These are phyloP conservation scores for Madurella mycetomatis DNA, from an alignment of 2,329 filamentous ascomycete species.

Conservation along the genomic window DNA sequence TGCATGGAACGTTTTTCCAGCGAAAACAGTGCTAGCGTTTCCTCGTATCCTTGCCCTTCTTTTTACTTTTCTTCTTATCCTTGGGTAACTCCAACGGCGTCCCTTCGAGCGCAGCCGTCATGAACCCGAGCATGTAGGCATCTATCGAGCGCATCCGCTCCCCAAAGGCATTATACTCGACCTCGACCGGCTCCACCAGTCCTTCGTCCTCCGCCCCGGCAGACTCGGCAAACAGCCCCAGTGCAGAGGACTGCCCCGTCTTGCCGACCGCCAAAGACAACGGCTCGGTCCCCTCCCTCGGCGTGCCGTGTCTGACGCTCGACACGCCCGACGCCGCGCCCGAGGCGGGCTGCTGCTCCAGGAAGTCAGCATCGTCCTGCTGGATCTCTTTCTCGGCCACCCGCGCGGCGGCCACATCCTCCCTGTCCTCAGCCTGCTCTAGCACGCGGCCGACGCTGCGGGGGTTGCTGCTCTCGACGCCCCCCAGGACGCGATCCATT, in stretches of 20 bases:
- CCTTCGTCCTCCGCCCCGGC: slow-evolving; percentile 30
- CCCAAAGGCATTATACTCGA: slow-evolving; percentile 57
- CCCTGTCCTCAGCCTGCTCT: slow-evolving; percentile 85
- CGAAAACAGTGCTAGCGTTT: slow-evolving; percentile 36
- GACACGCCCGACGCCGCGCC: slow-evolving; percentile 43
- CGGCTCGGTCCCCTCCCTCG: slow-evolving; percentile 36
- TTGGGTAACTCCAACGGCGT: slow-evolving; percentile 59
- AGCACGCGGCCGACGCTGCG: slow-evolving; percentile 66
- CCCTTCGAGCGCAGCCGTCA: slow-evolving; percentile 58
- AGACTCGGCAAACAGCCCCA: slow-evolving; percentile 37
- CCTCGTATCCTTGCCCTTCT: slow-evolving; percentile 53
- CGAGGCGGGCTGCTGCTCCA: slow-evolving; percentile 50
- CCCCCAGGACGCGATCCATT: slow-evolving; percentile 79
- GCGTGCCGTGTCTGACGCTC: slow-evolving; percentile 49
- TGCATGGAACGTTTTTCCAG: no score
- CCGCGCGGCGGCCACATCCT: slow-evolving; percentile 84
- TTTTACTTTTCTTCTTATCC: slow-evolving; percentile 61
- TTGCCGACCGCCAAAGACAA: slow-evolving; percentile 14
- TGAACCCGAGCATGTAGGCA: slow-evolving; percentile 68
- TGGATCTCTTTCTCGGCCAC: slow-evolving; percentile 85
- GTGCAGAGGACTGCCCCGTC: slow-evolving; percentile 25
- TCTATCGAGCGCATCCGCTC: slow-evolving; percentile 60
- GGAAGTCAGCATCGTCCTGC: slow-evolving; percentile 81
- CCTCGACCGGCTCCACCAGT: slow-evolving; percentile 31
- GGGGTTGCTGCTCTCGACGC: slow-evolving; percentile 53